Evolutionary conservation across 2,329 filamentous ascomycete genomes (phyloP), one percentile per base, ranked within the genome.

Genomic region (Hypomyces rosellus): DNA sequence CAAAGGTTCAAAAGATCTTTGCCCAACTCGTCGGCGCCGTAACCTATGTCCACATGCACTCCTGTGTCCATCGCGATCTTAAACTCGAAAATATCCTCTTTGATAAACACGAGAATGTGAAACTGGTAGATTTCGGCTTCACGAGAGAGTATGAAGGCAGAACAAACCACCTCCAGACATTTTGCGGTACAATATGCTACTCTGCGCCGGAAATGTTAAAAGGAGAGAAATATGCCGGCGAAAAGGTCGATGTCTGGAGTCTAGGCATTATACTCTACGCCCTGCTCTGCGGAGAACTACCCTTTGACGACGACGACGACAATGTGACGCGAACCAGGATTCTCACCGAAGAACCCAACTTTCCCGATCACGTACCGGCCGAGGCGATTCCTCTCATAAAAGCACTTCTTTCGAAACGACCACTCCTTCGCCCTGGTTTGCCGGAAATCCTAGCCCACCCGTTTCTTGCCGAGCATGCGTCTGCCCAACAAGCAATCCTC

Each of bases 151-250:
- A 99, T 67, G 90, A 96, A 69, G 92, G 92, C 53, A 90, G 95
- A 61, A 82, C 89, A 30, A 97, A 91, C 66, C 92, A 97, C 63
- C 73, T 99, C 49, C 92, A 97, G 69, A 99, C 93, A 1, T 99
- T 96, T 69, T 99, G 93, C 66, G 93, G 93, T 5, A 99, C 93
- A 0, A 86, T 99, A 55, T 97, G 92, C 72, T 99, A 99, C 69
- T 96, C 90, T 49, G 93, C 93, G 2, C 93, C 93, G 2, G 93
- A 99, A 69, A 99, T 99, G 93, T 77, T 99, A 38, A 96, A 93
- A 67, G 93, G 91, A 37, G 93, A 99, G 68, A 97, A 95, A 68
- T 99, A 99, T 65, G 93, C 91, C 0, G 92, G 90, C 22, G 90
- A 96, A 72, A 97, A 96, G 72, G 92, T 99, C 45, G 93, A 99